Base-by-base conservation (phyloP, 2,329 filamentous ascomycete genomes). In the Sporothrix mexicana region DNA sequence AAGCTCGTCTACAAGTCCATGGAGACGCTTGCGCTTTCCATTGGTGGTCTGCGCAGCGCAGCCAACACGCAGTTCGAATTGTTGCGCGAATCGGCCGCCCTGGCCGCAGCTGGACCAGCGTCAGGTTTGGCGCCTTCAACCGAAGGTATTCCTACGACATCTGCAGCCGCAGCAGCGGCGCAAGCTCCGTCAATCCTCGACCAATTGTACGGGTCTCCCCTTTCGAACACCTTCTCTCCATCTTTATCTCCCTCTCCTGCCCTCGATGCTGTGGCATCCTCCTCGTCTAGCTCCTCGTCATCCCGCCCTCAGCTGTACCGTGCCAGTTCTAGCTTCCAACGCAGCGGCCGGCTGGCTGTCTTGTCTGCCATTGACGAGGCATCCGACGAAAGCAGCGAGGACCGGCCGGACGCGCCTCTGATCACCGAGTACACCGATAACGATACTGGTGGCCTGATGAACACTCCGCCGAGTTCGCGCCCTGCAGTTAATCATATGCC, bases 21-120 rank as follows among this genome's bases (percentile, higher is more conserved):
- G 78, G 93, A 97, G 80, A 90, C 89, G 64, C 86, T 98, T 41
- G 91, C 93, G 4, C 95, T 98, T 80, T 94, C 94, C 76, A 91
- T 98, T 76, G 95, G 95, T 80, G 96, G 95, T 8, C 84, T 99
- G 78, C 88, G 94, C 76, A 97, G 94, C 84, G 94, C 96, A 47
- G 93, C 96, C 36, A 88, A 92, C 73, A 95, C 94, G 25, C 95
- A 99, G 78, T 97, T 98, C 79, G 88, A 92, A 17, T 86, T 98
- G 45, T 85, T 97, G 47, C 90, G 91, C 74, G 92, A 96, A 79
- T 84, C 82, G 2, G 61, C 74, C 2, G 73, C 70, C 0, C 80
- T 82, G 12, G 49, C 59, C 2, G 36, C 67, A 10, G 17, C 53
- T 15, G 69, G 69, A 12, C 20, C 55, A 9, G 47, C n/a, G 1